Evolutionary conservation across 2,329 filamentous ascomycete species (phyloP).

Genomic region (Penicillium sp.): DNA sequence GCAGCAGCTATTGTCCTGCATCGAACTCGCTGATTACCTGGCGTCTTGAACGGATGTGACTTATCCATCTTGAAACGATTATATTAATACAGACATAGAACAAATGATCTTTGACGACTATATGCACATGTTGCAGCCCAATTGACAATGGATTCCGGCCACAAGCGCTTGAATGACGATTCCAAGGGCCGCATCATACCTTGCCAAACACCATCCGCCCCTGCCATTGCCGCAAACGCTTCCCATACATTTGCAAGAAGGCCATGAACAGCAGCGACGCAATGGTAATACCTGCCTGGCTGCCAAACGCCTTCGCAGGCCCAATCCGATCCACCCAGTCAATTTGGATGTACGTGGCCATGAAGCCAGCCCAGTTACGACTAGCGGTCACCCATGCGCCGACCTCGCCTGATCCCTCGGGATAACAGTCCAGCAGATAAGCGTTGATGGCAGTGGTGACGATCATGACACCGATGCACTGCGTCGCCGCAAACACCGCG

Average conservation of each 20-base stretch:
- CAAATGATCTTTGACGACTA: no score
- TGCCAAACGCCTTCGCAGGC: constrained; percentile 44
- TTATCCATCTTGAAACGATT: no score
- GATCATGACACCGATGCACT: constrained; percentile 56
- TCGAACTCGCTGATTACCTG: no score
- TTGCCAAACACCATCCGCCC: constrained; percentile 27
- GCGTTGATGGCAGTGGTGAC: constrained; percentile 51
- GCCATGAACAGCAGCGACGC: constrained; percentile 36
- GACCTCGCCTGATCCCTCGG: constrained; percentile 19
- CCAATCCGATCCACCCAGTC: constrained; percentile 49
- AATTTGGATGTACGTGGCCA: constrained; percentile 45
- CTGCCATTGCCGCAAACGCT: constrained; percentile 34
- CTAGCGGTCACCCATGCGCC: constrained; percentile 51
- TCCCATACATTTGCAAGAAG: constrained; percentile 37
- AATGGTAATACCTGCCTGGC: constrained; percentile 45
- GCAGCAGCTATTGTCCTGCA: neutral
- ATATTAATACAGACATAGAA: no score
- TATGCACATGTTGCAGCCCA: no score
- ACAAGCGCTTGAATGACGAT: no score
- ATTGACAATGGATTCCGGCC: no score
- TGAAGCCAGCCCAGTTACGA: constrained; percentile 50
- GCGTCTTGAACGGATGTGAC: no score
- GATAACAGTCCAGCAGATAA: constrained; percentile 54
- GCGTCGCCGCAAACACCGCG: constrained; percentile 50
- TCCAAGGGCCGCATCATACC: no score